These are phyloP conservation scores for Wallacemonas rigidus DNA, from an alignment of 208 protist genomes.

Conservation along the genomic window DNA sequence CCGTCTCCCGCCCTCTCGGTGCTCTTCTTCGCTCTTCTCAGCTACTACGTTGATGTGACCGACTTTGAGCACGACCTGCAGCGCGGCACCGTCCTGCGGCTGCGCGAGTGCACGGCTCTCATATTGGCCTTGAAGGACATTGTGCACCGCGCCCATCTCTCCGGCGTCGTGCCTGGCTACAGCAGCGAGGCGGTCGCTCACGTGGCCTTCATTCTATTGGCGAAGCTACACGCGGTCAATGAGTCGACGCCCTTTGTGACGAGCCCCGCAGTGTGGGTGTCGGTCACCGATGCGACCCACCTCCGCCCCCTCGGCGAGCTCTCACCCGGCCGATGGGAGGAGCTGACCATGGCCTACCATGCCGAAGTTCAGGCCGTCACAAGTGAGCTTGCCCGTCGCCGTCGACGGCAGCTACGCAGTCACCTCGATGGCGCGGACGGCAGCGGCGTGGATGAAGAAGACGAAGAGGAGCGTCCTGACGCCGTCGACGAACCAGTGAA, in stretches of 20 bases:
- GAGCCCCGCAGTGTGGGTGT: slow-evolving; percentile 60
- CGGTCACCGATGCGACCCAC: slow-evolving; percentile 23
- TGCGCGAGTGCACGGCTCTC: slow-evolving; percentile 50
- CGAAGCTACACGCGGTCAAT: slow-evolving; percentile 70
- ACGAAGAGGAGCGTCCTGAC: background rate
- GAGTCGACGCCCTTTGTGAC: slow-evolving; percentile 62
- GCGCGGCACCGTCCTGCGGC: slow-evolving; percentile 35
- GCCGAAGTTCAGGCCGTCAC: background rate
- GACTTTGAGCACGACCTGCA: slow-evolving; percentile 67
- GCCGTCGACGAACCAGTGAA: background rate
- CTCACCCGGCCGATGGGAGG: slow-evolving; percentile 39
- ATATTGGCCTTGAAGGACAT: slow-evolving; percentile 80
- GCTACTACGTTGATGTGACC: slow-evolving; percentile 71
- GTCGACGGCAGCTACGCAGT: background rate
- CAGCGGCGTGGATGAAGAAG: slow-evolving; percentile 14
- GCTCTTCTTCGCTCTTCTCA: slow-evolving; percentile 76
- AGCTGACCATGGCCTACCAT: slow-evolving; percentile 1
- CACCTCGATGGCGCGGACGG: background rate
- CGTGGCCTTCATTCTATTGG: slow-evolving; percentile 56
- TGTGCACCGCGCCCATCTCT: slow-evolving; percentile 65
- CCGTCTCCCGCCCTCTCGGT: slow-evolving; percentile 69
- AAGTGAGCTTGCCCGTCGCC: background rate
- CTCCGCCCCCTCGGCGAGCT: slow-evolving; percentile 29
- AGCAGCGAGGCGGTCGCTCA: slow-evolving; percentile 79
- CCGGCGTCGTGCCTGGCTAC: slow-evolving; percentile 65